Percentiles rank a stretch among this genome's conserved stretches.
These are phyloP conservation scores for Leptographium flavum DNA, from an alignment of 2,329 filamentous ascomycete genomes.

Conservation along the genomic window DNA sequence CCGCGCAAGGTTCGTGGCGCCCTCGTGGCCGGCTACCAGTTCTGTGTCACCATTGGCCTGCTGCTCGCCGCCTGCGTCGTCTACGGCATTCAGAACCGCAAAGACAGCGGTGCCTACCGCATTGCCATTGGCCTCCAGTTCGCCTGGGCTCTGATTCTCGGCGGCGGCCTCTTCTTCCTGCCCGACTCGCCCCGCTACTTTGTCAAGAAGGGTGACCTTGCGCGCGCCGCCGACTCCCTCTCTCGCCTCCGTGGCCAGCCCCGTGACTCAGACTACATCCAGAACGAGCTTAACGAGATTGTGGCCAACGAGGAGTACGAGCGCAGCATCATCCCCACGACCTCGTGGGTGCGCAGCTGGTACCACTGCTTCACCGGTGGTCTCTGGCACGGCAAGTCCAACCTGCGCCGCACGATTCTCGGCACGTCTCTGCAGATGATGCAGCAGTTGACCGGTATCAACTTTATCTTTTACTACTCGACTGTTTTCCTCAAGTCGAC, in stretches of 20 bases:
- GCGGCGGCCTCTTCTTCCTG: conserved; percentile 54
- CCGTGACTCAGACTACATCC: conserved; percentile 57
- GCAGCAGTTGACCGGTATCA: conserved; percentile 75
- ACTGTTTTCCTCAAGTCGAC: conserved; percentile 72
- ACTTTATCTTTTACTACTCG: conserved; percentile 79
- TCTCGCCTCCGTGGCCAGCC: conserved; percentile 61
- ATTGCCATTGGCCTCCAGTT: conserved; percentile 74
- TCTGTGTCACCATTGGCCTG: conserved; percentile 61
- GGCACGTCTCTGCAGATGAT: conserved; percentile 67
- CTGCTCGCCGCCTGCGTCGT: conserved; percentile 43
- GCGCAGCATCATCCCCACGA: conserved; percentile 49
- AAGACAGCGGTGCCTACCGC: conserved; percentile 55
- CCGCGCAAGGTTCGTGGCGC: conserved; percentile 49
- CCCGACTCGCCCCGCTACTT: conserved; percentile 79
- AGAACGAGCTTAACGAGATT: conserved; percentile 69
- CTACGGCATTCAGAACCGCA: conserved; percentile 51
- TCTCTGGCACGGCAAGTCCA: conserved; percentile 47
- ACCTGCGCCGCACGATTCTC: conserved; percentile 55
- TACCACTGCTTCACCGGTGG: conserved; percentile 51
- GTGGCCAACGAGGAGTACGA: conserved; percentile 85
- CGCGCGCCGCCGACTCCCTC: conserved; percentile 48
- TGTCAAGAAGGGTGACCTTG: conserved; percentile 61
- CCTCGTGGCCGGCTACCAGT: conserved; percentile 50
- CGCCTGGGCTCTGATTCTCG: conserved; percentile 66
- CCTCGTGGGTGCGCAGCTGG: conserved; percentile 56